Conservation (phyloP, 768 basidiomycete species). For the Leccinellum luteum region DNA sequence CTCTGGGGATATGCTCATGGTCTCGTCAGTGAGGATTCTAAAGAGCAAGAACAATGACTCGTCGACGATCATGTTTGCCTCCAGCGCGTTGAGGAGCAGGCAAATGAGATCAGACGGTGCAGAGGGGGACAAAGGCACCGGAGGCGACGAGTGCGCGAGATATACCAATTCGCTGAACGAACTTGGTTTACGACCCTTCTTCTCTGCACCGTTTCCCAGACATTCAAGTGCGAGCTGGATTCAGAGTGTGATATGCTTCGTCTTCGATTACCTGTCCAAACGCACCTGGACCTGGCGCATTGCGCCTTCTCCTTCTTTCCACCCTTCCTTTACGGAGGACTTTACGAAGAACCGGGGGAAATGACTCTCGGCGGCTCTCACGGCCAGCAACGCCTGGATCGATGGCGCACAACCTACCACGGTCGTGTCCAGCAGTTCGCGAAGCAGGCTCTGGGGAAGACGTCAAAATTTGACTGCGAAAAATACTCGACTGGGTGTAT, state of each 20-base stretch:
- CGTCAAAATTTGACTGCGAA: background rate
- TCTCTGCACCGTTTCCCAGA: slow-evolving; percentile 26
- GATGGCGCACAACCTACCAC: slow-evolving; percentile 35
- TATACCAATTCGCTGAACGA: slow-evolving; percentile 31
- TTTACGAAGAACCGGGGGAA: slow-evolving; percentile 45
- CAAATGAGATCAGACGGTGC: slow-evolving; percentile 34
- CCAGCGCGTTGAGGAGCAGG: slow-evolving; percentile 48
- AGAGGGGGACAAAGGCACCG: slow-evolving; percentile 12
- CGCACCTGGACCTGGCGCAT: slow-evolving; percentile 42
- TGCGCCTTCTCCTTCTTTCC: slow-evolving; percentile 40
- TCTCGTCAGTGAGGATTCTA: slow-evolving; percentile 9
- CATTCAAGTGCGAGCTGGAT: slow-evolving; percentile 32
- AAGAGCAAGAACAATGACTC: slow-evolving; percentile 61
- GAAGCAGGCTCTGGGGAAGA: slow-evolving; percentile 26
- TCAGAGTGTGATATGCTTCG: background rate
- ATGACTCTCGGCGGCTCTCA: slow-evolving; percentile 41
- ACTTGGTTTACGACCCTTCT: slow-evolving; percentile 13
- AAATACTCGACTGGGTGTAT: background rate
- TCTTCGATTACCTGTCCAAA: background rate
- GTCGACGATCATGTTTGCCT: slow-evolving; percentile 53
- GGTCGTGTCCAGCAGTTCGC: slow-evolving; percentile 35
- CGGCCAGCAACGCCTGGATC: slow-evolving; percentile 44
- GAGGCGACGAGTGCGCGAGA: slow-evolving; percentile 19
- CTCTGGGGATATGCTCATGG: slow-evolving; percentile 38
- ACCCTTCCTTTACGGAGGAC: slow-evolving; percentile 31